Percentiles rank a stretch among this genome's conserved stretches.
Conservation (phyloP, 495 filamentous ascomycete genomes). For the Hypoxylon intermedium region DNA sequence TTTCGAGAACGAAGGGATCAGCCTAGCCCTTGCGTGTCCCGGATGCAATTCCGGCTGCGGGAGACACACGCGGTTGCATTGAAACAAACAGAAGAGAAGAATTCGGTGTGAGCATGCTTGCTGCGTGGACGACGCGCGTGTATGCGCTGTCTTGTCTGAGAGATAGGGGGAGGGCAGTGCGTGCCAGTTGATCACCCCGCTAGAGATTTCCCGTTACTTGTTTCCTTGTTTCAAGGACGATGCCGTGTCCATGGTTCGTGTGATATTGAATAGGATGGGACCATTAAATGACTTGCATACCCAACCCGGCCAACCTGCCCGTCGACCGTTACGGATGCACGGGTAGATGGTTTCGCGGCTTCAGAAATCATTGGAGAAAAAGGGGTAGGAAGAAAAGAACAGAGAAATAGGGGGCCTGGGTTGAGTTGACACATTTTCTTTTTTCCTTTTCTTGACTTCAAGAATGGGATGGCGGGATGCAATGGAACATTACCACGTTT, state of each 20-base stretch:
- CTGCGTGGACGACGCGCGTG: background rate
- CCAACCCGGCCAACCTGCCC: constrained; percentile 7
- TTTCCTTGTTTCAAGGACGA: constrained; percentile 35
- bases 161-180: background rate
- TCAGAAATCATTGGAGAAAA: background rate
- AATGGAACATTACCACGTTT: constrained; percentile 42
- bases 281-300: constrained; percentile 29
- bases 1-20: constrained; percentile 25
- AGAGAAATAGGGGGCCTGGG: constrained; percentile 1
- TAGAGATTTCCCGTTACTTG: constrained; percentile 2
- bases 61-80: constrained; percentile 21
- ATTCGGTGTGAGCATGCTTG: background rate
- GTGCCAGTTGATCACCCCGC: constrained; percentile 1
- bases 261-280: constrained; percentile 10
- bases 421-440: constrained; percentile 1
- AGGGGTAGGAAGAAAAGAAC: background rate
- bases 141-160: constrained; percentile 3
- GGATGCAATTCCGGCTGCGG: constrained; percentile 35
- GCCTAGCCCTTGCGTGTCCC: constrained; percentile 20
- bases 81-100: constrained; percentile 13
- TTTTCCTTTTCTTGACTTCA: background rate
- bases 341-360: background rate
- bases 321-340: constrained; percentile 23
- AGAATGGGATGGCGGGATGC: constrained; percentile 16
- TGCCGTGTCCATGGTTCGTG: constrained; percentile 23